Percentiles rank a stretch among this genome's conserved stretches.
Evolutionary conservation across 2,329 filamentous ascomycete genomes (phyloP).

Genomic region (Curvularia spicifera): DNA sequence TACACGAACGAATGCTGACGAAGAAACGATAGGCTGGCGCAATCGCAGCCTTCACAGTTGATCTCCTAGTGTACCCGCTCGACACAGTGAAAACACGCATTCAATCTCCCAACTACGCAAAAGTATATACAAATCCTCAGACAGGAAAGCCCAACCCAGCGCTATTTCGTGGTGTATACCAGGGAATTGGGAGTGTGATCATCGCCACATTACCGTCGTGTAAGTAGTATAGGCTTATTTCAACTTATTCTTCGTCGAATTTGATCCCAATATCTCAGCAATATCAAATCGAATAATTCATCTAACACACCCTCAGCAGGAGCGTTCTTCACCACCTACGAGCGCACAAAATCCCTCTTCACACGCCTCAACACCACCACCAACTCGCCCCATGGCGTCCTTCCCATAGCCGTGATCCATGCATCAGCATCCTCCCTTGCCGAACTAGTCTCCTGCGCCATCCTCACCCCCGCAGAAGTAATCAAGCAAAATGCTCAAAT

Average conservation of each 20-base stretch:
- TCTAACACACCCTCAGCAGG: conserved; percentile 62
- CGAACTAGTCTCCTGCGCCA: conserved; percentile 83
- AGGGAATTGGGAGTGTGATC: conserved; percentile 84
- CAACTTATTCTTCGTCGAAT: not conserved
- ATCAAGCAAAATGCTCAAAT: conserved; percentile 96
- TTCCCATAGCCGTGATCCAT: conserved; percentile 75
- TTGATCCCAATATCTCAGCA: not conserved
- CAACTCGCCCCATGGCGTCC: conserved; percentile 43
- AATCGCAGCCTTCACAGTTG: conserved; percentile 82
- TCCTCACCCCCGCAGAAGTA: conserved; percentile 87
- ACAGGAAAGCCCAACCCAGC: conserved; percentile 62
- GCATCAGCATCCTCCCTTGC: conserved; percentile 75
- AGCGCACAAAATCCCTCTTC: conserved; percentile 72
- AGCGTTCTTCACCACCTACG: conserved; percentile 90
- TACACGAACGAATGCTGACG: not conserved
- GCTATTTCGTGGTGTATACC: conserved; percentile 78
- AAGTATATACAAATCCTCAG: conserved; percentile 66
- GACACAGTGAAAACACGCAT: conserved; percentile 89
- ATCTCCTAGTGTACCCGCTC: conserved; percentile 83
- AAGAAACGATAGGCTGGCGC: conserved; percentile 71
- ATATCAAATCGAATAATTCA: not conserved
- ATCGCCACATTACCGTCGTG: conserved; percentile 88
- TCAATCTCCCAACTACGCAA: conserved; percentile 77
- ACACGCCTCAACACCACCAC: conserved; percentile 54
- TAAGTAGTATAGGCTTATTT: conserved; percentile 40